Conservation (phyloP, 192 early-diverging fungal genomes). For the Coemansia sp. region DNA sequence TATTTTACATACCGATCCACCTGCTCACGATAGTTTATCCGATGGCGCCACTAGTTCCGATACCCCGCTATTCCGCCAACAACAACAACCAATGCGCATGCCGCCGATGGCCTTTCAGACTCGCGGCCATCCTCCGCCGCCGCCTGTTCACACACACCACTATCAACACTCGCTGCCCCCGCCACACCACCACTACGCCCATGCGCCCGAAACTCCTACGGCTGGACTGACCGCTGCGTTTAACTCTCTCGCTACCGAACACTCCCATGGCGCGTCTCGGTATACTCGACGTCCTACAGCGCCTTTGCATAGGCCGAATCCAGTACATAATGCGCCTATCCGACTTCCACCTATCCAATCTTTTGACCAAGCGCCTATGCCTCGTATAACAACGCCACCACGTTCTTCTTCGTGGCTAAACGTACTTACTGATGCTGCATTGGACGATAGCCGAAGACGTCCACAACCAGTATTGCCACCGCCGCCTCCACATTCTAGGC, state of each 20-base stretch:
- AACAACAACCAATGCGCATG: background rate
- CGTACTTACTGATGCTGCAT: slow-evolving; percentile 11
- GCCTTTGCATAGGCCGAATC: slow-evolving; percentile 6
- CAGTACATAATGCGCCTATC: background rate
- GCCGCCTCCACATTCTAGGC: background rate
- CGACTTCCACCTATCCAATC: slow-evolving; percentile 51
- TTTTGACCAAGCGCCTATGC: slow-evolving; percentile 23
- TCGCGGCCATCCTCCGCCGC: background rate
- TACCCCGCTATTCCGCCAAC: slow-evolving; percentile 22
- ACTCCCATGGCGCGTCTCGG: background rate
- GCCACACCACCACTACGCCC: slow-evolving; percentile 1
- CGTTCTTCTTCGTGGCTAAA: slow-evolving; percentile 8
- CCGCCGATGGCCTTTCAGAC: background rate
- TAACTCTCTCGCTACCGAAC: slow-evolving; percentile 24
- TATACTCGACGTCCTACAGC: background rate
- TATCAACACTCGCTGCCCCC: background rate
- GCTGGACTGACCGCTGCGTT: slow-evolving; percentile 39
- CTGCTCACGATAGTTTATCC: background rate
- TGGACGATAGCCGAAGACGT: background rate
- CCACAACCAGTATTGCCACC: background rate
- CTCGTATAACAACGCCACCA: background rate
- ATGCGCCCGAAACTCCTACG: slow-evolving; percentile 37
- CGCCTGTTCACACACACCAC: background rate
- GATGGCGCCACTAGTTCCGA: slow-evolving; percentile 30
- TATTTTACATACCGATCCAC: slow-evolving; percentile 45